Conservation (phyloP, 2,329 filamentous ascomycete species). For the Metarhizium guizhouense region DNA sequence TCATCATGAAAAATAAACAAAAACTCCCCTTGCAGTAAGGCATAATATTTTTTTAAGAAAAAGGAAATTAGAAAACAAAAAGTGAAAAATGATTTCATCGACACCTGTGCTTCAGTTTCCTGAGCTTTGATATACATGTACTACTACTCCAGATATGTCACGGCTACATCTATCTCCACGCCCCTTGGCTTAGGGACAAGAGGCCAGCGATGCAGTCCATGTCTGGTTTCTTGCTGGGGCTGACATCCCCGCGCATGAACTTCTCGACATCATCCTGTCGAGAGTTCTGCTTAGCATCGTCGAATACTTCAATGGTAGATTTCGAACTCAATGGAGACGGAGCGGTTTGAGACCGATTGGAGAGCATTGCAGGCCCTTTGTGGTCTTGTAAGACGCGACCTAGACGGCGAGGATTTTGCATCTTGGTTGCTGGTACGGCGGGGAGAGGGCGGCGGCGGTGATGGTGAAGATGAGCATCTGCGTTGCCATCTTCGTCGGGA, state of each 20-base stretch:
- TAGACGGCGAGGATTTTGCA: conserved; percentile 29
- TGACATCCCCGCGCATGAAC: conserved; percentile 62
- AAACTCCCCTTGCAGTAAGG: neutral
- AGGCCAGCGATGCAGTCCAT: conserved; percentile 86
- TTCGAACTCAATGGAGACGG: conserved; percentile 25
- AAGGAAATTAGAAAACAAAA: too few species aligned
- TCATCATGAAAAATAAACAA: neutral
- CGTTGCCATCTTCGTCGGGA: conserved; percentile 36
- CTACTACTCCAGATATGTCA: neutral
- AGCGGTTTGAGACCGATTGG: conserved; percentile 31
- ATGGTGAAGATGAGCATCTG: conserved; percentile 5
- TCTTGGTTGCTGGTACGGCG: conserved; percentile 16
- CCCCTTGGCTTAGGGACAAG: conserved; percentile 82
- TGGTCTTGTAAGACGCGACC: conserved; percentile 33
- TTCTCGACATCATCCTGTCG: conserved; percentile 54
- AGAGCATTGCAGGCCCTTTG: conserved; percentile 23
- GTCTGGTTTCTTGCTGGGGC: conserved; percentile 67
- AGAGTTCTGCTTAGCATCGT: conserved; percentile 28
- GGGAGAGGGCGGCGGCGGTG: conserved; percentile 27
- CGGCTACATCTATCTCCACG: conserved; percentile 55
- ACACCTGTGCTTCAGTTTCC: neutral
- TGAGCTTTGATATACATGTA: neutral
- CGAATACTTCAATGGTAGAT: conserved; percentile 40
- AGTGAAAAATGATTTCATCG: neutral
- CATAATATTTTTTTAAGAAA: neutral